Conservation (phyloP, 495 filamentous ascomycete species). For the Sporormia fimetaria region DNA sequence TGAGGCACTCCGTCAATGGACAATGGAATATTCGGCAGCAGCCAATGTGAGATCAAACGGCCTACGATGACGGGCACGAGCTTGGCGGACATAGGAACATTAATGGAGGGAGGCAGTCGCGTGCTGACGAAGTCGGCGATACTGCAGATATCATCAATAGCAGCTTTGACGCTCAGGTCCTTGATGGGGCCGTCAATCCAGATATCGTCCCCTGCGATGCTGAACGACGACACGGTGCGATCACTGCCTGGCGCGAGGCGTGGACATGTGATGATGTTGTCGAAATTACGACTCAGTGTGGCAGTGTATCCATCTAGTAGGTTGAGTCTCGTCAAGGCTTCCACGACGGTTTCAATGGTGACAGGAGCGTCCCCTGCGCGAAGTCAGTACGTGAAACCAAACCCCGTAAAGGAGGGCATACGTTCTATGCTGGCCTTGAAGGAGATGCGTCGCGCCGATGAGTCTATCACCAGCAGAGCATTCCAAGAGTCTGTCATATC, state of each 20-base stretch:
- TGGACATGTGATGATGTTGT: slow-evolving; percentile 27
- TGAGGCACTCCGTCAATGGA: slow-evolving; percentile 53
- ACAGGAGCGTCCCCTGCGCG: slow-evolving; percentile 12
- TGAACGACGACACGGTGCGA: slow-evolving; percentile 19
- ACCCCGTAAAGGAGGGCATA: not conserved
- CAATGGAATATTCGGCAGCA: slow-evolving; percentile 63
- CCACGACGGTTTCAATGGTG: slow-evolving; percentile 22
- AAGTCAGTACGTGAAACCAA: not conserved
- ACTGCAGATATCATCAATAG: slow-evolving; percentile 48
- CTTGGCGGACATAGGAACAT: slow-evolving; percentile 48
- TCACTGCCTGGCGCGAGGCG: slow-evolving; percentile 23
- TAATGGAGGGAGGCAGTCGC: slow-evolving; percentile 52
- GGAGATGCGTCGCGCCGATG: slow-evolving; percentile 16
- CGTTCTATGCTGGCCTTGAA: slow-evolving; percentile 27
- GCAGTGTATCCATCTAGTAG: slow-evolving; percentile 24
- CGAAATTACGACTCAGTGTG: slow-evolving; percentile 27
- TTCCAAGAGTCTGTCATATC: slow-evolving; percentile 33
- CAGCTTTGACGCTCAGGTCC: slow-evolving; percentile 28
- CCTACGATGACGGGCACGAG: slow-evolving; percentile 57
- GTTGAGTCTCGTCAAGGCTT: slow-evolving; percentile 26
- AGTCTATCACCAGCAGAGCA: slow-evolving; percentile 27
- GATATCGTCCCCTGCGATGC: slow-evolving; percentile 26
- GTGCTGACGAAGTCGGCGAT: slow-evolving; percentile 56
- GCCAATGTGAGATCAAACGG: slow-evolving; percentile 57
- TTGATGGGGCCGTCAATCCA: slow-evolving; percentile 24